phyloP scores from a whole-genome alignment of 305 asterid genomes.

The Rubia peregrina region DNA sequence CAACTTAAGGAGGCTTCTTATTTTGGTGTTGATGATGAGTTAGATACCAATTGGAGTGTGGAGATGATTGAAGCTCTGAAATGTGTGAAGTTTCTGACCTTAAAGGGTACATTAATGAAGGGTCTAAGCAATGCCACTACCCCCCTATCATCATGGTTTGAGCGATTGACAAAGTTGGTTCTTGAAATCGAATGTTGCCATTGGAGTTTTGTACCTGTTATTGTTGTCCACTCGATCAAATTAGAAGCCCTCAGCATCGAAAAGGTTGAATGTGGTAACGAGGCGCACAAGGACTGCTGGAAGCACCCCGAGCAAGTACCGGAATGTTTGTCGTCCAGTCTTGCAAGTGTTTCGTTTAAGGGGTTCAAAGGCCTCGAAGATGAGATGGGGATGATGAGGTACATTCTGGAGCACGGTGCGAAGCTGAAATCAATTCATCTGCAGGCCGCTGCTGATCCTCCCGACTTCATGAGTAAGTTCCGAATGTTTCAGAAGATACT shows the following conservation, averaged over 20 bases:
- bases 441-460: no score
- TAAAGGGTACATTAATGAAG: neutral
- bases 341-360: neutral
- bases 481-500: neutral
- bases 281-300: neutral
- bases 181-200: neutral
- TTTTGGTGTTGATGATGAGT: no score
- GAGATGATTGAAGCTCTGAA: neutral
- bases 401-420: neutral
- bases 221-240: neutral
- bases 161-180: neutral
- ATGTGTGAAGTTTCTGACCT: neutral
- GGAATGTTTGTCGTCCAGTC: neutral
- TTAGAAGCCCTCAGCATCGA: neutral
- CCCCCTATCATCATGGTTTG: neutral
- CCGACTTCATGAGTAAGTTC: neutral
- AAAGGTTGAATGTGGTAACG: neutral
- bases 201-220: neutral
- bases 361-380: neutral
- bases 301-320: neutral
- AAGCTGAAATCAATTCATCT: neutral
- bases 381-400: neutral
- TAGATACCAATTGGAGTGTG: neutral
- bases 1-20: neutral
- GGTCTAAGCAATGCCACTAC: neutral